phyloP scores from a whole-genome alignment of 2,329 filamentous ascomycete species.

The Apiospora marii region DNA sequence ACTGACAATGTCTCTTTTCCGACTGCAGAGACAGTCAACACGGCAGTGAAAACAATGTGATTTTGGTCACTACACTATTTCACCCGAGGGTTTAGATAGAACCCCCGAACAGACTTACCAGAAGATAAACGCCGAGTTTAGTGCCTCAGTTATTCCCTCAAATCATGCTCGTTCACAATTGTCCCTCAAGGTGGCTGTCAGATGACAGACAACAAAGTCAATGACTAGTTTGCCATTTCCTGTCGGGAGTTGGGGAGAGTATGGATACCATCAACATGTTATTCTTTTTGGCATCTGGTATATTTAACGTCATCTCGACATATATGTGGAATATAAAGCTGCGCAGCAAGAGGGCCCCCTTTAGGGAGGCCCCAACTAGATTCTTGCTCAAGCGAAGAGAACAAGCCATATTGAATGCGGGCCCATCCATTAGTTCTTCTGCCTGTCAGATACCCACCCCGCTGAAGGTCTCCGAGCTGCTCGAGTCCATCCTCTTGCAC shows the following conservation, averaged over 20 bases:
- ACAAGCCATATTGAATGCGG: not conserved
- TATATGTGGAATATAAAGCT: not conserved
- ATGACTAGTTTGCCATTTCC: not conserved
- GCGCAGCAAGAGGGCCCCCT: too few relatives aligned
- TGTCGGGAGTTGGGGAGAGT: not conserved
- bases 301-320: not conserved
- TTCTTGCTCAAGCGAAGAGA: not conserved
- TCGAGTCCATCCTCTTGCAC: slow-evolving; percentile 28
- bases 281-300: not conserved
- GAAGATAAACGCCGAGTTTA: not conserved
- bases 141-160: not conserved
- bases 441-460: not conserved
- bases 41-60: not conserved
- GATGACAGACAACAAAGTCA: not conserved
- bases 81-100: not conserved
- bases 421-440: not conserved
- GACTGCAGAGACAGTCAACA: not conserved
- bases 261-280: not conserved
- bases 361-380: not conserved
- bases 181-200: not conserved
- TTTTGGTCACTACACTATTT: not conserved
- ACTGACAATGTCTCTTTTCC: not conserved
- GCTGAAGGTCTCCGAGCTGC: slow-evolving; percentile 24
- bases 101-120: not conserved
- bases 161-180: not conserved